Evolutionary conservation across 1,284 basidiomycete genomes (phyloP).

Genomic region (Fomitopsis schrenkii): DNA sequence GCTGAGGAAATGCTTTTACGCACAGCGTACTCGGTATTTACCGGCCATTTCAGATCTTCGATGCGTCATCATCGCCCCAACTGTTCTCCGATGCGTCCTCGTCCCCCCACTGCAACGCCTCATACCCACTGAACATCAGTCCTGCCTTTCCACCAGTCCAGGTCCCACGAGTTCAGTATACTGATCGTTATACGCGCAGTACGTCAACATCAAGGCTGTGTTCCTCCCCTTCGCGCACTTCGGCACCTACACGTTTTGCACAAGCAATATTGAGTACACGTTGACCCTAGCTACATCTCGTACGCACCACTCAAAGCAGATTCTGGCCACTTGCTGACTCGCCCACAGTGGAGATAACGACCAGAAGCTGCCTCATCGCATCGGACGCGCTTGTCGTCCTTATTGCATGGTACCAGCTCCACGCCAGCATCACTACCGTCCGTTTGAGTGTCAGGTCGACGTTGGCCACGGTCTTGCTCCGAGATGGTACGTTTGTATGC

Average conservation of each 20-base stretch:
- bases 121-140: too few species aligned
- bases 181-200: not conserved
- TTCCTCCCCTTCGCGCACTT: not conserved
- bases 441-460: not conserved
- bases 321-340: not conserved
- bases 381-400: not conserved
- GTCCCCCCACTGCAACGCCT: too few species aligned
- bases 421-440: not conserved
- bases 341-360: not conserved
- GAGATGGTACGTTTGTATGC: not conserved
- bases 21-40: too few species aligned
- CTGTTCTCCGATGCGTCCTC: too few species aligned
- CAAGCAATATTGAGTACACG: not conserved
- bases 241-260: not conserved
- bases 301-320: too few species aligned
- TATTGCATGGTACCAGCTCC: not conserved
- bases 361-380: not conserved
- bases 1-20: too few species aligned
- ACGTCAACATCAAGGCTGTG: not conserved
- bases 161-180: not conserved
- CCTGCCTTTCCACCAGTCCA: too few species aligned
- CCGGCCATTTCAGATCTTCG: too few species aligned
- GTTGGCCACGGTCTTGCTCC: not conserved
- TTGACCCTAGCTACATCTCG: not conserved
- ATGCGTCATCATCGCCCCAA: too few species aligned